These are phyloP conservation scores for Phycomyces nitens DNA, from an alignment of 192 early-diverging fungal species.

Conservation along the genomic window DNA sequence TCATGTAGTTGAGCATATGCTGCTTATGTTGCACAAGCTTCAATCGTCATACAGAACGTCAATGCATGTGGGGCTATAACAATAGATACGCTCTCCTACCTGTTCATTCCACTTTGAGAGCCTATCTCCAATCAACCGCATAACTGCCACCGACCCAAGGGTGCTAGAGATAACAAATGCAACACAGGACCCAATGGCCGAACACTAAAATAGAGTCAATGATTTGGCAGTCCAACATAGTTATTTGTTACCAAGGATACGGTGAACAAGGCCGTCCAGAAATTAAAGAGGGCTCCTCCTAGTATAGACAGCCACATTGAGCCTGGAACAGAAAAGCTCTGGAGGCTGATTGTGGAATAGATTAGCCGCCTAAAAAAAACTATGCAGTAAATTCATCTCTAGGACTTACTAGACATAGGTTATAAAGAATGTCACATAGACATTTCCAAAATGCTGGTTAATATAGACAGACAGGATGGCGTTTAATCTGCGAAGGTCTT, in stretches of 20 bases:
- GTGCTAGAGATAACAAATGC: constrained; percentile 49
- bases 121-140: constrained; percentile 39
- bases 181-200: constrained; percentile 48
- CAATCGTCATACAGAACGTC: background rate
- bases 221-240: background rate
- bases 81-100: no score
- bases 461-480: constrained; percentile 47
- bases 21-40: constrained; percentile 45
- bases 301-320: constrained; percentile 62
- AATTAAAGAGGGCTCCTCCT: constrained; percentile 52
- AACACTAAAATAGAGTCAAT: constrained; percentile 39
- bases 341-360: constrained; percentile 37
- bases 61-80: no score
- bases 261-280: constrained; percentile 46
- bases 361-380: background rate
- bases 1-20: constrained; percentile 57
- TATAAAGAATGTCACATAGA: constrained; percentile 43
- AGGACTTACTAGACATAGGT: constrained; percentile 60
- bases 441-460: constrained; percentile 46
- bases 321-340: constrained; percentile 59
- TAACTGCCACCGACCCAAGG: constrained; percentile 47
- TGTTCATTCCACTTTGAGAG: constrained; percentile 48
- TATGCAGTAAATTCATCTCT: no score
- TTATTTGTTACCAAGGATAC: constrained; percentile 40
- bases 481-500: constrained; percentile 47